Evolutionary conservation across 306 rosid species (phyloP).

Genomic region (Herpetospermum pedunculosum): DNA sequence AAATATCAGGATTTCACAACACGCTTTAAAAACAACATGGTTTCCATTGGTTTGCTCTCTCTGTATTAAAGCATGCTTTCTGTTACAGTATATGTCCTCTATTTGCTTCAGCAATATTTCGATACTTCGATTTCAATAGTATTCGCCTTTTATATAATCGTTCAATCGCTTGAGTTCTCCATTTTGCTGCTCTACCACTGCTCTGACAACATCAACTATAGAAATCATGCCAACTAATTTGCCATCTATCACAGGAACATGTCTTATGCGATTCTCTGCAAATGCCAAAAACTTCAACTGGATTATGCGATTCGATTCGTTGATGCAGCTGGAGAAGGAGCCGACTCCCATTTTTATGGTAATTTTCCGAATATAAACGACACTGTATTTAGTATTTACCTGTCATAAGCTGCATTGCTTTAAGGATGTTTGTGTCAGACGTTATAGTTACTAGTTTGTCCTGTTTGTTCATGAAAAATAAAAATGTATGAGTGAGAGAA

Average conservation of each 20-base stretch:
- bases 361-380: neutral
- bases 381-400: constrained; percentile 30
- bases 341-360: neutral
- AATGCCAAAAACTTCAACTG: neutral
- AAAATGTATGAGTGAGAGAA: neutral
- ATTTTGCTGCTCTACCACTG: constrained; percentile 65
- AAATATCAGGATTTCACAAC: neutral
- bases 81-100: too few relatives aligned
- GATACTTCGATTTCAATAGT: constrained; percentile 36
- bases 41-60: neutral
- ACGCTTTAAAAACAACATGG: neutral
- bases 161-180: constrained; percentile 65
- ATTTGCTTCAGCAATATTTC: too few relatives aligned
- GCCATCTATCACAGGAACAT: constrained; percentile 86
- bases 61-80: neutral
- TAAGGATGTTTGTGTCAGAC: constrained; percentile 61
- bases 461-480: constrained; percentile 42
- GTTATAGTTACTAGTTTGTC: constrained; percentile 54
- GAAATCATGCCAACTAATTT: constrained; percentile 83
- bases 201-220: constrained; percentile 69
- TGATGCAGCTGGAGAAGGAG: constrained; percentile 7
- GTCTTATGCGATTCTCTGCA: constrained; percentile 56
- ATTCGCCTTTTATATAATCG: constrained; percentile 61
- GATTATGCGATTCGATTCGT: too few relatives aligned
- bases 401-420: constrained; percentile 89